These are phyloP conservation scores for Metschnikowia lochheadii DNA, from an alignment of 805 yeast genomes.

Conservation along the genomic window DNA sequence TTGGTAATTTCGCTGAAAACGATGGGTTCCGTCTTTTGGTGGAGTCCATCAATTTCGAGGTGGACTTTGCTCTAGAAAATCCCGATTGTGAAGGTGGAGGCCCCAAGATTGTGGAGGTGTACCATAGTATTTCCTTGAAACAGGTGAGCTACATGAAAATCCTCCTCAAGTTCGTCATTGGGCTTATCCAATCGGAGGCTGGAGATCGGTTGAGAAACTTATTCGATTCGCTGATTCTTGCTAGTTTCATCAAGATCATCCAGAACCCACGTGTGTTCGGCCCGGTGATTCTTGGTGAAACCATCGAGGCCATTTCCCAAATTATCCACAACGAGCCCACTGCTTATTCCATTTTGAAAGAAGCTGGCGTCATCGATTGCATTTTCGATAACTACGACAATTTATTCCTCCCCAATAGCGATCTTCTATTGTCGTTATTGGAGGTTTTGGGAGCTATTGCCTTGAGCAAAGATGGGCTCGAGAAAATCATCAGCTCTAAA, in stretches of 20 bases:
- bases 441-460: conserved; percentile 81
- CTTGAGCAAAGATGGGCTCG: conserved; percentile 68
- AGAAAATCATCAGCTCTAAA: conserved; percentile 43
- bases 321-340: conserved; percentile 91
- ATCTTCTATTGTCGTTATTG: conserved; percentile 50
- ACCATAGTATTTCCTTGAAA: conserved; percentile 51
- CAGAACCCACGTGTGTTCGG: conserved; percentile 62
- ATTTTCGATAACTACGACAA: conserved; percentile 54
- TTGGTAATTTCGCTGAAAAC: conserved; percentile 59
- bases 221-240: conserved; percentile 77
- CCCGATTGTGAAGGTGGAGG: conserved; percentile 58
- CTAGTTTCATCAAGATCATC: conserved; percentile 56
- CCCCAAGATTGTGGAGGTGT: conserved; percentile 46
- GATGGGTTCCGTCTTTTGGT: conserved; percentile 66
- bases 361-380: conserved; percentile 66
- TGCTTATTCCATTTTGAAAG: conserved; percentile 73
- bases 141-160: conserved; percentile 50
- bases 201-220: conserved; percentile 83
- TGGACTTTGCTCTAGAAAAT: conserved; percentile 56
- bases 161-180: conserved; percentile 58
- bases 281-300: conserved; percentile 52
- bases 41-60: conserved; percentile 57
- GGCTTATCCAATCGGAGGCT: conserved; percentile 64
- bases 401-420: conserved; percentile 56
- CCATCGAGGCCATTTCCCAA: conserved; percentile 59